Evolutionary conservation across 495 filamentous ascomycete species (phyloP).

Genomic region (Xylaria bambusicola): DNA sequence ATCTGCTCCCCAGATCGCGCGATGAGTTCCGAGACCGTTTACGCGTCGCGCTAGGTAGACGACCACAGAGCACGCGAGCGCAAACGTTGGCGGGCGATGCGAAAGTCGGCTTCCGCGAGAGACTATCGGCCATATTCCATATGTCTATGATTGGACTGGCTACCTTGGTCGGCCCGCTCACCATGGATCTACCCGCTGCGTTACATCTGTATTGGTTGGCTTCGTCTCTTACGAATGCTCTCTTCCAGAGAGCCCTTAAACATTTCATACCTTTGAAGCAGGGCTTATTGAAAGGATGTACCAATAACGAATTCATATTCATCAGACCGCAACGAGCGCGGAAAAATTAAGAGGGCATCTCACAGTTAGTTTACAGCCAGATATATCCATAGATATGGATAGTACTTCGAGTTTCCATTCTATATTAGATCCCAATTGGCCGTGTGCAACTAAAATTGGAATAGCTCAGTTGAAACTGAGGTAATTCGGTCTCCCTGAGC

Average conservation of each 20-base stretch:
- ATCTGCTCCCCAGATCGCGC: conserved; percentile 36
- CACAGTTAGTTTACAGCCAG: too few relatives aligned
- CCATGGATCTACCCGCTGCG: conserved; percentile 58
- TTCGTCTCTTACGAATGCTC: conserved; percentile 31
- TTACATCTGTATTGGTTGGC: conserved; percentile 75
- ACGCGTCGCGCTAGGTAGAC: conserved; percentile 22
- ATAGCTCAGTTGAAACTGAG: too few relatives aligned
- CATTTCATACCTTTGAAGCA: conserved; percentile 30
- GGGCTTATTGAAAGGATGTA: conserved; percentile 21
- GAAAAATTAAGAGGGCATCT: background rate
- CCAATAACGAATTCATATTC: conserved; percentile 18
- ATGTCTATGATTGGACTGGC: conserved; percentile 41
- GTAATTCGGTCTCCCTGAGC: too few relatives aligned
- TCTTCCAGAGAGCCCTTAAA: conserved; percentile 14
- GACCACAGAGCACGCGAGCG: background rate
- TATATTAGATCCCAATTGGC: background rate
- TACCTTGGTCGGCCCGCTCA: conserved; percentile 48
- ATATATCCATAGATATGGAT: background rate
- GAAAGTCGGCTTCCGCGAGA: background rate
- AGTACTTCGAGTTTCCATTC: background rate
- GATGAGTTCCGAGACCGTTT: conserved; percentile 6
- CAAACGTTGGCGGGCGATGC: background rate
- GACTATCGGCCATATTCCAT: conserved; percentile 31
- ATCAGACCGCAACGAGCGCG: conserved; percentile 27
- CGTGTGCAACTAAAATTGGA: background rate